Percentiles rank a stretch among this genome's conserved stretches.
phyloP scores from a whole-genome alignment of 2,329 filamentous ascomycete genomes.

The Penicillium sp. region DNA sequence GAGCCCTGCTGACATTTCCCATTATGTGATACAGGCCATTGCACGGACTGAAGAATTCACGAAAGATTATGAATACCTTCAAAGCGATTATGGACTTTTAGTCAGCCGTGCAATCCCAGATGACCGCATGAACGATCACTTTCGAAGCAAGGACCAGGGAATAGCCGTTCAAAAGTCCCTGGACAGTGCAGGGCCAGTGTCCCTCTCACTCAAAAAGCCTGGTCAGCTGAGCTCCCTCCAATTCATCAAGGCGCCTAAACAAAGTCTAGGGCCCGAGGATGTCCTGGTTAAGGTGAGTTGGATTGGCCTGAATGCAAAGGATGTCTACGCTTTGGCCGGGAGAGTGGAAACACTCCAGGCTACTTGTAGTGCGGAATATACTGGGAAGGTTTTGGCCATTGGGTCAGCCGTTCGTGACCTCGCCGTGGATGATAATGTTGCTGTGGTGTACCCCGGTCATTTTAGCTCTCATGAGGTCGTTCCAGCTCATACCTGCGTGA shows the following conservation, averaged over 20 bases:
- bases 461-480: conserved; percentile 9
- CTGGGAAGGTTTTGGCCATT: not conserved
- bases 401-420: conserved; percentile 1
- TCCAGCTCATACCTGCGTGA: not conserved
- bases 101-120: conserved; percentile 16
- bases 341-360: conserved; percentile 11
- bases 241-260: not conserved
- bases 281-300: conserved; percentile 13
- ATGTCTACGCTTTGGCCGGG: conserved; percentile 14
- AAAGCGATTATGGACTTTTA: too few species aligned
- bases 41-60: too few species aligned
- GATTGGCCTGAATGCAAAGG: conserved; percentile 16
- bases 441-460: conserved; percentile 7
- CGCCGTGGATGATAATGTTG: conserved; percentile 14
- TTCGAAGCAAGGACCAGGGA: not conserved
- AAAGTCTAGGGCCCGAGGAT: conserved; percentile 6
- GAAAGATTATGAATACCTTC: too few species aligned
- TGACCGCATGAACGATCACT: conserved; percentile 12
- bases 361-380: conserved; percentile 1
- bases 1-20: too few species aligned
- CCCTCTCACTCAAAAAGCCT: not conserved
- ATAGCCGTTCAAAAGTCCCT: too few species aligned
- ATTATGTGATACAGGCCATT: too few species aligned
- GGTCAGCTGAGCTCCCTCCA: not conserved
- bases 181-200: not conserved